Evolutionary conservation across 2,329 filamentous ascomycete genomes (phyloP).

Genomic region (Fusarium nematophilum): DNA sequence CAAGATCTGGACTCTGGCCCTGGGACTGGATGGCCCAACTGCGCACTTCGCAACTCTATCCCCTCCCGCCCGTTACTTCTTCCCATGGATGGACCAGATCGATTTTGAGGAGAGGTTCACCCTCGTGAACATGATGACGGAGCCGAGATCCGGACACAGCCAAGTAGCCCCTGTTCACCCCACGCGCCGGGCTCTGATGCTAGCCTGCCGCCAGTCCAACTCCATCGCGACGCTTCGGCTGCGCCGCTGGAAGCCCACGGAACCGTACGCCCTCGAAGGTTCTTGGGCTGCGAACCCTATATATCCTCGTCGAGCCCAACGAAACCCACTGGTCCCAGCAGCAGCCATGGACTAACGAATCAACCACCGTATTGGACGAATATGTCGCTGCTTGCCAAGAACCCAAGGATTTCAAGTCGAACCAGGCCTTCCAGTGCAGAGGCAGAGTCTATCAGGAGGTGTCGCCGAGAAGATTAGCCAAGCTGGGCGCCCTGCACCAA

Average conservation of each 20-base stretch:
- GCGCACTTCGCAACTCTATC: neutral
- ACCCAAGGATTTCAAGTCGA: neutral
- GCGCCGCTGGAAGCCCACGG: too few species aligned
- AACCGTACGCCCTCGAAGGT: too few species aligned
- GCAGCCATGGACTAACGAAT: neutral
- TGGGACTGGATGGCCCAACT: neutral
- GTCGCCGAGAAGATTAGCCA: neutral
- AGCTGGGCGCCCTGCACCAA: neutral
- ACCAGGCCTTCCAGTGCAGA: neutral
- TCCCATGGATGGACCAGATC: too few species aligned
- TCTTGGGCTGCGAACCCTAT: neutral
- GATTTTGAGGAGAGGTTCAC: too few species aligned
- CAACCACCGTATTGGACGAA: neutral
- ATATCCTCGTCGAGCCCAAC: neutral
- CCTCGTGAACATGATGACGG: too few species aligned
- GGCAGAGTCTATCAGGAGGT: conserved; percentile 6
- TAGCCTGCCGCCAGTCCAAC: too few species aligned
- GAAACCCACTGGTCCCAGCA: neutral
- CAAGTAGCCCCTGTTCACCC: too few species aligned
- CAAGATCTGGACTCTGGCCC: neutral
- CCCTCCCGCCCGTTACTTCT: too few species aligned
- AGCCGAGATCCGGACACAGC: too few species aligned
- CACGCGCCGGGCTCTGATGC: too few species aligned
- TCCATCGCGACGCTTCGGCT: too few species aligned
- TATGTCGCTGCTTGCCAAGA: neutral